Percentiles rank a stretch among this genome's conserved stretches.
phyloP scores from a whole-genome alignment of 2,329 filamentous ascomycete genomes.

The Parastagonospora avenae region DNA sequence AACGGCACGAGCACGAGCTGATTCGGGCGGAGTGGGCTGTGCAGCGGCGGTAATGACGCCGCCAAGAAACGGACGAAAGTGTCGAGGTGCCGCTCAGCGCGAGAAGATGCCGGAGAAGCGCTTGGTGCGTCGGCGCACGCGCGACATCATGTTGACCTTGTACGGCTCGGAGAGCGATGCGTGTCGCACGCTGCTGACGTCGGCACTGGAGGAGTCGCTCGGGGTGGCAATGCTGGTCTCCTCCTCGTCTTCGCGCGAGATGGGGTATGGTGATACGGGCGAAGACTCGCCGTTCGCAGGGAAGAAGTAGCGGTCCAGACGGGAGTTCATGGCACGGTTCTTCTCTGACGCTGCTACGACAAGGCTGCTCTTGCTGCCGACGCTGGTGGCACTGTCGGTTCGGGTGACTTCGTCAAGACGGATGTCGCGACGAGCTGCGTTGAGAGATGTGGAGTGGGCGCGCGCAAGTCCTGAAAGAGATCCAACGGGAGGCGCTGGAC shows the following conservation, averaged over 20 bases:
- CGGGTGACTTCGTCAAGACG: constrained; percentile 44
- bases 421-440: constrained; percentile 44
- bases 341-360: constrained; percentile 44
- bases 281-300: constrained; percentile 23
- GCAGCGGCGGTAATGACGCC: constrained; percentile 20
- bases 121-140: constrained; percentile 44
- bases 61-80: constrained; percentile 1
- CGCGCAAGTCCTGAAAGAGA: constrained; percentile 45
- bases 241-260: constrained; percentile 36
- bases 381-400: constrained; percentile 44
- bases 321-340: constrained; percentile 47
- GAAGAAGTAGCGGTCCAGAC: constrained; percentile 47
- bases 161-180: constrained; percentile 36
- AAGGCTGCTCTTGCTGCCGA: constrained; percentile 40
- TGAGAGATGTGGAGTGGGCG: constrained; percentile 46
- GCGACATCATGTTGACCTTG: constrained; percentile 40
- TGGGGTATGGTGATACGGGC: constrained; percentile 31
- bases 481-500: constrained; percentile 47
- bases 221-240: constrained; percentile 36
- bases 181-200: constrained; percentile 35
- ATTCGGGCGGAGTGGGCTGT: constrained; percentile 15
- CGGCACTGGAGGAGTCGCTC: constrained; percentile 44
- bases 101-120: constrained; percentile 44
- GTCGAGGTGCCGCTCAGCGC: constrained; percentile 26
- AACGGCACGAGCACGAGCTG: constrained; percentile 11